Percentiles rank a stretch among this genome's conserved stretches.
Evolutionary conservation across 495 filamentous ascomycete species (phyloP).

Genomic region (Daldinia childiae): DNA sequence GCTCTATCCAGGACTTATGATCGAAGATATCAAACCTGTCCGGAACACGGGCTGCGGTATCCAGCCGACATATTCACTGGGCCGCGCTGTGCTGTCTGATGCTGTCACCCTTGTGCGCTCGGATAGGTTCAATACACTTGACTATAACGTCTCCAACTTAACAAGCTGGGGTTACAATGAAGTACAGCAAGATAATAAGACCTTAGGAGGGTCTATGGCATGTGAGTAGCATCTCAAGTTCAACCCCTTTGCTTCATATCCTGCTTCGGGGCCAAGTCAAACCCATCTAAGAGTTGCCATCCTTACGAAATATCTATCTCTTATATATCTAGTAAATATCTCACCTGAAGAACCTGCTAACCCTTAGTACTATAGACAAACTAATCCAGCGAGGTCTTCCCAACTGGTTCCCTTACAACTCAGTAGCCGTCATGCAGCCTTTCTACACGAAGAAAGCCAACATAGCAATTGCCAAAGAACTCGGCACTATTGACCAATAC

Average conservation of each 20-base stretch:
- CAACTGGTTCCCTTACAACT: constrained; percentile 74
- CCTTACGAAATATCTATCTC: no score
- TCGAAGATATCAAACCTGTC: constrained; percentile 73
- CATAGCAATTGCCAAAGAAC: constrained; percentile 59
- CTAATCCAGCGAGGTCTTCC: constrained; percentile 58
- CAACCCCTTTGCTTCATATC: no score
- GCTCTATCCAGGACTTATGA: constrained; percentile 66
- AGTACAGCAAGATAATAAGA: constrained; percentile 39
- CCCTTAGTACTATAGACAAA: no score
- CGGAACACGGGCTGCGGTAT: constrained; percentile 74
- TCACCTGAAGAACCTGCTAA: no score
- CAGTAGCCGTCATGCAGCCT: constrained; percentile 78
- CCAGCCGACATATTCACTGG: constrained; percentile 74
- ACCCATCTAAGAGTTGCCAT: no score
- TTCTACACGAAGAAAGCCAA: constrained; percentile 65
- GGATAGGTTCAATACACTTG: constrained; percentile 79
- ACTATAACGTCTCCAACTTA: constrained; percentile 72
- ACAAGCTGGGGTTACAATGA: constrained; percentile 85
- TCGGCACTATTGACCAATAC: no score
- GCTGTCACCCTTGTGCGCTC: constrained; percentile 80
- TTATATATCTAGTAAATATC: no score
- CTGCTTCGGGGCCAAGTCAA: no score
- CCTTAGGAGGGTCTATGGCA: no score
- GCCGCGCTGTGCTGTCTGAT: constrained; percentile 79
- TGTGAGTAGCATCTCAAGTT: no score